Evolutionary conservation across 768 basidiomycete species (phyloP), one percentile per base, ranked within the genome.

Genomic region (Lactifluus subvellereus): DNA sequence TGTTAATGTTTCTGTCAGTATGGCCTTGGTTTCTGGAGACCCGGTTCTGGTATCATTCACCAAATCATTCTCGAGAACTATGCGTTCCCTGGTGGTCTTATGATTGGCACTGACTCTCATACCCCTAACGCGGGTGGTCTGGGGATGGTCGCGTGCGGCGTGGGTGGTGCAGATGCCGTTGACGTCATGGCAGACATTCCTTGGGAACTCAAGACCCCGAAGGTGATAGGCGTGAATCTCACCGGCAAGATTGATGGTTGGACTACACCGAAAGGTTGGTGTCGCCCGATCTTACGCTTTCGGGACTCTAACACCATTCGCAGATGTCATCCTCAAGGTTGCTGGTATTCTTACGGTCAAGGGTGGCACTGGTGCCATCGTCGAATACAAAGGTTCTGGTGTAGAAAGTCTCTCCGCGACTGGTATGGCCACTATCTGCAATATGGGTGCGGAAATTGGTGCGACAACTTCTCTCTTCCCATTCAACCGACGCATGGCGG

Each of bases 371-470:
- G 96, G 96, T 69, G 94, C 96, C 60, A 98, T 99, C 71, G 93
- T 99, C 69, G 96, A 99, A 74, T 99, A 99, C 80, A 87, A 80
- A 69, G 96, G 96, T 67, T 76, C 94, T 71, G 96, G 96, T 82
- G 89, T 98, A 66, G 89, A 96, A 72, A 93, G 93, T 38, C 84
- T 99, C 64, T 97, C 94, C 53, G 93, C 90, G 84, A 99, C 96
- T 53, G 96, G 96, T 76, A 97, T 98, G 95, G 96, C 93, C 57
- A 98, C 96, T 22, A 96, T 99, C 71, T 98, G 96, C 77, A 99
- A 98, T 85, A 99, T 98, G 96, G 96, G 96, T 82, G 96, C 96
- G 69, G 96, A 99, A 77, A 98, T 98, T 71, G 96, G 96, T 74
- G 97, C 97, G 42, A 99, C 97, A 10, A 98, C 97, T 22, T 98